Evolutionary conservation across 768 basidiomycete species (phyloP), one percentile per base, ranked within the genome.

Genomic region (Phanerodontia chrysosporium): DNA sequence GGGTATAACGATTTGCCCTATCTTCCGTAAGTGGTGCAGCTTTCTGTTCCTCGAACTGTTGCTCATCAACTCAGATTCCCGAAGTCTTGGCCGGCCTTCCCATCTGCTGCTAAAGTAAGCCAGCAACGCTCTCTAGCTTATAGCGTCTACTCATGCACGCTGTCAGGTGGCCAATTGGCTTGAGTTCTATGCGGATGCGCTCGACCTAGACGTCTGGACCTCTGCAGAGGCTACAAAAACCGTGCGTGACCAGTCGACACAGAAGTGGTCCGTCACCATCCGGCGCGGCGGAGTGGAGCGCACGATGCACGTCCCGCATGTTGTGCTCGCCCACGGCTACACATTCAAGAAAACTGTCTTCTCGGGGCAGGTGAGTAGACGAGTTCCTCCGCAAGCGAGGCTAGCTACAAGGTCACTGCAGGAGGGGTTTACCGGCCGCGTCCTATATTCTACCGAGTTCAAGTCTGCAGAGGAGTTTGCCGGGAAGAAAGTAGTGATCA

Each of bases 141-240:
- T 78, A 39, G 44, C 51, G 7, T 24, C 44, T 18, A 18, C 44
- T 35, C 18, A 35, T 10, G 3, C 3, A 48, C 27, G 7, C 62
- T 36, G 46, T 24, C 18, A 84, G 81, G 75, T 89, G 18, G 86
- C 80, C 1, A 81, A 83, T 61, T 89, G 84, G 82, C 70, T 88
- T 18, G 86, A 89, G 66, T 73, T 72, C 5, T 89, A 88, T 60
- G 85, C 81, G 0, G 74, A 80, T 3, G 67, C 76, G 2, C 74
- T 87, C 30, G 87, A 88, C 57, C 69, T 89, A 42, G 80, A 85
- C 58, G 78, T 85, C 10, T 89, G 86, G 87, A 82, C 79, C 0
- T 79, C 82, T 0, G 73, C 82, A 0, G 80, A 66, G 12, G 66
- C 71, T n/a, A 68, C 64, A 21, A 73, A 67, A 30, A 69, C 78